Conservation (phyloP, 2,329 filamentous ascomycete species). For the Pezizomycotina sp. region DNA sequence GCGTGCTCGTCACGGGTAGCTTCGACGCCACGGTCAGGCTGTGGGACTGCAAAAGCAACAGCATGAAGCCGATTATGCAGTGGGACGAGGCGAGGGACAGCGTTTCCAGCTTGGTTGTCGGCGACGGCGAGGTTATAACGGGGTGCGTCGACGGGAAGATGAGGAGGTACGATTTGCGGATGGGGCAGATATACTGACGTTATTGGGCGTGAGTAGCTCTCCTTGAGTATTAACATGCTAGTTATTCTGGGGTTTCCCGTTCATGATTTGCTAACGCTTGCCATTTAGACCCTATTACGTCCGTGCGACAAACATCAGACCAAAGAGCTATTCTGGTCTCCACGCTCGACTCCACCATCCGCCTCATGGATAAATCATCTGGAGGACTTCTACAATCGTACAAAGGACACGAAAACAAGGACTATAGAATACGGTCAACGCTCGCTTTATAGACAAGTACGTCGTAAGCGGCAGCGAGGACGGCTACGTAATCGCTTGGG, state of each 20-base stretch:
- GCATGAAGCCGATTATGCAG: constrained; percentile 24
- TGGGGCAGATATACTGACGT: constrained; percentile 23
- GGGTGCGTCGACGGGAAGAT: constrained; percentile 24
- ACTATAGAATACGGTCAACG: constrained; percentile 21
- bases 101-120: constrained; percentile 42
- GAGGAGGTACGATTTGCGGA: constrained; percentile 24
- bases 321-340: constrained; percentile 22
- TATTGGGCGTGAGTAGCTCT: too few species aligned
- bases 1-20: constrained; percentile 73
- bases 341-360: constrained; percentile 21
- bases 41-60: too few species aligned
- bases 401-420: constrained; percentile 23
- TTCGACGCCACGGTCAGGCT: constrained; percentile 83
- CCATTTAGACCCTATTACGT: constrained; percentile 24
- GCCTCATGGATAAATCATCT: constrained; percentile 23
- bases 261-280: too few species aligned
- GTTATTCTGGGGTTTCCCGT: too few species aligned
- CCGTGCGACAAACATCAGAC: constrained; percentile 20
- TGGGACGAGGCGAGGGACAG: constrained; percentile 29
- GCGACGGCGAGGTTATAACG: constrained; percentile 39
- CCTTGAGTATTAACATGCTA: too few species aligned
- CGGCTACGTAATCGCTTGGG: constrained; percentile 24
- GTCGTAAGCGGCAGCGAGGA: constrained; percentile 25
- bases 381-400: constrained; percentile 24
- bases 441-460: constrained; percentile 23